A percentile compares a stretch with the other conserved stretches of the same genome.
Conservation (phyloP, 768 basidiomycete genomes). For the Tulasnella sp. region DNA sequence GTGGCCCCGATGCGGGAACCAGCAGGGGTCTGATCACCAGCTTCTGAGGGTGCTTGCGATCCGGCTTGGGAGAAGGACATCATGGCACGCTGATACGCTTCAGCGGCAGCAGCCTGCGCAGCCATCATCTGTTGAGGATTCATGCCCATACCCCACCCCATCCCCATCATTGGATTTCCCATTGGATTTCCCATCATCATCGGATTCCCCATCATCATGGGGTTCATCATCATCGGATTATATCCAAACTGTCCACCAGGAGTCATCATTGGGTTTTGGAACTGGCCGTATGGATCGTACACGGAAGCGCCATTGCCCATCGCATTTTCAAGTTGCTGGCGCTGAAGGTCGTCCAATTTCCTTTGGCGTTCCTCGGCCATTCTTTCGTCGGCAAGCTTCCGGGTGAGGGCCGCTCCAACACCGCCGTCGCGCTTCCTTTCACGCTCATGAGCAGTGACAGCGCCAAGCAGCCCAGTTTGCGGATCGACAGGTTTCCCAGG, state of each 20-base stretch:
- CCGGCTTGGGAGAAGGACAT: slow-evolving; percentile 24
- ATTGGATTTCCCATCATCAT: slow-evolving; percentile 16
- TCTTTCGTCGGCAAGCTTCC: slow-evolving; percentile 87
- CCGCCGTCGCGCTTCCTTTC: slow-evolving; percentile 93
- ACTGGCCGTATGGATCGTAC: slow-evolving; percentile 31
- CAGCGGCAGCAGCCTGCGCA: slow-evolving; percentile 58
- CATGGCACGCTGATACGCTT: slow-evolving; percentile 55
- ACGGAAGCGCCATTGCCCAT: slow-evolving; percentile 46
- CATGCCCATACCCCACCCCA: slow-evolving; percentile 25
- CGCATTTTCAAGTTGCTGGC: slow-evolving; percentile 77
- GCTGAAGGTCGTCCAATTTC: slow-evolving; percentile 82
- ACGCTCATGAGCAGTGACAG: slow-evolving; percentile 89
- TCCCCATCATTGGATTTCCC: slow-evolving; percentile 39
- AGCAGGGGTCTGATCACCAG: slow-evolving; percentile 6
- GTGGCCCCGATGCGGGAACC: slow-evolving; percentile 8
- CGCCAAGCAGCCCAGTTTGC: slow-evolving; percentile 89
- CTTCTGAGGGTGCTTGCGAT: slow-evolving; percentile 18
- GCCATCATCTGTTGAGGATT: slow-evolving; percentile 62
- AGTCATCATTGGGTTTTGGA: slow-evolving; percentile 11
- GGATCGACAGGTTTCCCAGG: slow-evolving; percentile 90
- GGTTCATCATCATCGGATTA: slow-evolving; percentile 16
- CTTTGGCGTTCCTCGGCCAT: slow-evolving; percentile 87
- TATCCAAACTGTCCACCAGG: slow-evolving; percentile 3
- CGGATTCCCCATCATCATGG: slow-evolving; percentile 17
- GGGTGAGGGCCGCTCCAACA: slow-evolving; percentile 86